A percentile compares a stretch with the other conserved stretches of the same genome.
These are phyloP conservation scores for Trichomonascaceae sp. DNA, from an alignment of 1,139 yeast genomes.

Conservation along the genomic window DNA sequence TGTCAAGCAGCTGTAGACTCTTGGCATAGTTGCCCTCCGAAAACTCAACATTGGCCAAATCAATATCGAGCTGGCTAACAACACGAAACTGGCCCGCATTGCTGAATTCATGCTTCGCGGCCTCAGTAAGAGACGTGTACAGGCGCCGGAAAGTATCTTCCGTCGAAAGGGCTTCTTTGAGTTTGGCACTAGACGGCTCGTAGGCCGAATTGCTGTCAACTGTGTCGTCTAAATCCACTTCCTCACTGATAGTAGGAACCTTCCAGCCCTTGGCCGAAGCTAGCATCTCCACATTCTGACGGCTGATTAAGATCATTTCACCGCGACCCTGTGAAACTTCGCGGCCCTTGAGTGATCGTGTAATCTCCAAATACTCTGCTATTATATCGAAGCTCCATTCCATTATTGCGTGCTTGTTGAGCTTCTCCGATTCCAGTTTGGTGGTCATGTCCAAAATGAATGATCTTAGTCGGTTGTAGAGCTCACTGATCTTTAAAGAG, in stretches of 20 bases:
- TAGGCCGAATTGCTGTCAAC: no score
- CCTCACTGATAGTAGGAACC: no score
- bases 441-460: constrained; percentile 32
- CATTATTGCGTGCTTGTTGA: constrained; percentile 16
- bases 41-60: no score
- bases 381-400: constrained; percentile 26
- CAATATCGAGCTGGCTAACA: constrained; percentile 54
- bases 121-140: constrained; percentile 31
- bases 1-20: no score
- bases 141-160: constrained; percentile 24
- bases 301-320: constrained; percentile 23
- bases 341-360: constrained; percentile 17
- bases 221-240: no score
- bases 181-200: no score
- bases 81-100: constrained; percentile 43
- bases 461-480: constrained; percentile 23
- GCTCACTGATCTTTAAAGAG: constrained; percentile 19
- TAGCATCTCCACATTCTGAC: constrained; percentile 25
- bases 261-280: constrained; percentile 25
- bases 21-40: no score
- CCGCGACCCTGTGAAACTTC: constrained; percentile 28
- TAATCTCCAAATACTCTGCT: constrained; percentile 20
- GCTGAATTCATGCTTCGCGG: constrained; percentile 35
- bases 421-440: constrained; percentile 16
- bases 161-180: constrained; percentile 15